Percentiles rank a stretch among this genome's conserved stretches.
Conservation (phyloP, 495 filamentous ascomycete genomes). For the Parmelia sp. region DNA sequence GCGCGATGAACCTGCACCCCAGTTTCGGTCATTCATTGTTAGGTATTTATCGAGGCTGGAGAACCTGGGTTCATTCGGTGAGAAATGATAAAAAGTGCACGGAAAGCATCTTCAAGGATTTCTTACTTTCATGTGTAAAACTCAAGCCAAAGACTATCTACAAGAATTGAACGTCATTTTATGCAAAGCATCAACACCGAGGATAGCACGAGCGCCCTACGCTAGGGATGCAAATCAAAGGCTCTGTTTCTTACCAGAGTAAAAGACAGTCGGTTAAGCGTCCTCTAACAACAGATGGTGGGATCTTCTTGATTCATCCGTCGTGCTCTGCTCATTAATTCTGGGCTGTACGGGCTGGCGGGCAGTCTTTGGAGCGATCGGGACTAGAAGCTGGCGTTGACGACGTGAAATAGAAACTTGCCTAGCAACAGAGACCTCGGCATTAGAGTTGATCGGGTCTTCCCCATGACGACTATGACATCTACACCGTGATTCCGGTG, state of each 20-base stretch:
- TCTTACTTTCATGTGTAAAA: not conserved
- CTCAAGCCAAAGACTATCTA: not conserved
- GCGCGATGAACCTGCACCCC: too few relatives aligned
- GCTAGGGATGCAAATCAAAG: not conserved
- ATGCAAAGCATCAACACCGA: not conserved
- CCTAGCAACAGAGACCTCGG: conserved; percentile 53
- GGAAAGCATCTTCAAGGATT: not conserved
- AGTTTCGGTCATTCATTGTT: too few relatives aligned
- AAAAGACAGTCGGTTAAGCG: not conserved
- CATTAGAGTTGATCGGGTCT: conserved; percentile 30
- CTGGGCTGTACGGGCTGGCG: conserved; percentile 23
- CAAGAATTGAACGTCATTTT: conserved; percentile 5
- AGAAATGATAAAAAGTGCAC: not conserved
- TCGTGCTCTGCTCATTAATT: conserved; percentile 14
- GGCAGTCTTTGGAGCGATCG: conserved; percentile 17
- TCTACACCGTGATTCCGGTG: not conserved
- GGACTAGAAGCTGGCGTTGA: conserved; percentile 44
- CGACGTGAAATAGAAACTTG: conserved; percentile 53
- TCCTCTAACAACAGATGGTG: conserved; percentile 18
- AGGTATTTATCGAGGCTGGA: too few relatives aligned
- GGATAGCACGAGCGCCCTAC: not conserved
- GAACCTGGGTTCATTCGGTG: too few relatives aligned
- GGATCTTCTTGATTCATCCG: conserved; percentile 10
- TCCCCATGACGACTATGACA: not conserved
- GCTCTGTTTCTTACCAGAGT: not conserved